Conservation (phyloP, 2,329 filamentous ascomycete genomes). For the Myriangium duriaei region DNA sequence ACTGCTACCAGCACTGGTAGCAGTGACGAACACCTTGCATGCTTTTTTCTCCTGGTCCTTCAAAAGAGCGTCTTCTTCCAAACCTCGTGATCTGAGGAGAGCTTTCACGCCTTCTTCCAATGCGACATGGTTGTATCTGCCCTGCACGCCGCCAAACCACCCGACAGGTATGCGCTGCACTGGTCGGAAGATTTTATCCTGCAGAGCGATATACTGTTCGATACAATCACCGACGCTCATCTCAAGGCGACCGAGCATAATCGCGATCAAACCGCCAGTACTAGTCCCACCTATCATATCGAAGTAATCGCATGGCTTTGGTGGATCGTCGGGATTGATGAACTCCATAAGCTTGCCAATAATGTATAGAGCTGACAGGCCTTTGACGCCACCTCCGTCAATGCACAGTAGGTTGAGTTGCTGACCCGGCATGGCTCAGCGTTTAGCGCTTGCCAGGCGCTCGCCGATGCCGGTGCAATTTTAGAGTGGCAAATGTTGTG, state of each 20-base stretch:
- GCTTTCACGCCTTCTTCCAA: conserved; percentile 10
- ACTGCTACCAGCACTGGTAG: not conserved
- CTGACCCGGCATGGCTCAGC: conserved; percentile 53
- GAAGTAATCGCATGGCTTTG: conserved; percentile 27
- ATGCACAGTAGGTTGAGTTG: conserved; percentile 13
- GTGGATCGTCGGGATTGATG: conserved; percentile 17
- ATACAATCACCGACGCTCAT: conserved; percentile 15
- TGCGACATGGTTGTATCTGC: conserved; percentile 8
- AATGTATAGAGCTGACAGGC: conserved; percentile 27
- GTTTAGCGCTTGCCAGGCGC: too few species aligned
- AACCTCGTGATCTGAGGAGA: conserved; percentile 7
- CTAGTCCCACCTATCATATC: conserved; percentile 31
- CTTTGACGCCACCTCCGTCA: conserved; percentile 31
- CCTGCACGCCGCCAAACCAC: too few species aligned
- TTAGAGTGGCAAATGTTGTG: too few species aligned
- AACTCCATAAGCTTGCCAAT: conserved; percentile 24
- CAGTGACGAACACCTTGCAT: conserved; percentile 25
- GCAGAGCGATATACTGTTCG: conserved; percentile 8
- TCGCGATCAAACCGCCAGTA: conserved; percentile 23
- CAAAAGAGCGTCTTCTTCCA: not conserved
- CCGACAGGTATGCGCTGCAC: too few species aligned
- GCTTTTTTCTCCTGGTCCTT: conserved; percentile 66
- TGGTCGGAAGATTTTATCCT: conserved; percentile 11
- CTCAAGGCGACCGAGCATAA: conserved; percentile 15
- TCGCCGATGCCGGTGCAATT: too few species aligned